Percentiles rank a stretch among this genome's conserved stretches.
phyloP scores from a whole-genome alignment of 306 rosid species.

The Adenanthera pavonina region DNA sequence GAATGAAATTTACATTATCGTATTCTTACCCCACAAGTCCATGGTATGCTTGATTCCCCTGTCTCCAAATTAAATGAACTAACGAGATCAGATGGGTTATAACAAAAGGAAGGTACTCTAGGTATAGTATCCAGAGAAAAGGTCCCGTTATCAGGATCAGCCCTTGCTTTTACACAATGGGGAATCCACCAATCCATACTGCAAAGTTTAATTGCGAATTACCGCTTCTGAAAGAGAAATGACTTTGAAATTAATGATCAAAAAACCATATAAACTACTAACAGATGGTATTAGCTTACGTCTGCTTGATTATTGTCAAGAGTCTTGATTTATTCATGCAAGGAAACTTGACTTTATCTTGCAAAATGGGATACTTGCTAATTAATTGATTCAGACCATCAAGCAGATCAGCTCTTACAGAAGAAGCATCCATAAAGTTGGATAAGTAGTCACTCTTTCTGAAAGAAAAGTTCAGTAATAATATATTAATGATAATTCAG shows the following conservation, averaged over 20 bases:
- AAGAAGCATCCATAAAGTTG: background rate
- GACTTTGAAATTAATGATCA: background rate
- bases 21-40: constrained; percentile 9
- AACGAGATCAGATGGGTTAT: background rate
- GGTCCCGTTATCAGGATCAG: background rate
- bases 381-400: constrained; percentile 13
- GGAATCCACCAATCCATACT: constrained; percentile 42
- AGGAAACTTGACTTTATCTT: constrained; percentile 36
- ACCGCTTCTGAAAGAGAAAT: background rate
- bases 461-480: constrained; percentile 1
- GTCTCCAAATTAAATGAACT: constrained; percentile 5
- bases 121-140: constrained; percentile 26
- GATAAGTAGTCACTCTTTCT: constrained; percentile 8
- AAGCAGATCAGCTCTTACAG: constrained; percentile 15
- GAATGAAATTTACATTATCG: background rate
- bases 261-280: background rate
- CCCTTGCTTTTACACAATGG: constrained; percentile 12
- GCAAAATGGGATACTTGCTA: constrained; percentile 31
- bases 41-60: background rate
- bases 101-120: constrained; percentile 18
- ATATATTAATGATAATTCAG: background rate
- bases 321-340: constrained; percentile 35
- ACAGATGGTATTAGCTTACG: constrained; percentile 23
- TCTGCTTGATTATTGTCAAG: constrained; percentile 35
- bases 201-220: background rate